These are phyloP conservation scores for Strigomonas oncopelti DNA, from an alignment of 208 protist genomes.

Conservation along the genomic window DNA sequence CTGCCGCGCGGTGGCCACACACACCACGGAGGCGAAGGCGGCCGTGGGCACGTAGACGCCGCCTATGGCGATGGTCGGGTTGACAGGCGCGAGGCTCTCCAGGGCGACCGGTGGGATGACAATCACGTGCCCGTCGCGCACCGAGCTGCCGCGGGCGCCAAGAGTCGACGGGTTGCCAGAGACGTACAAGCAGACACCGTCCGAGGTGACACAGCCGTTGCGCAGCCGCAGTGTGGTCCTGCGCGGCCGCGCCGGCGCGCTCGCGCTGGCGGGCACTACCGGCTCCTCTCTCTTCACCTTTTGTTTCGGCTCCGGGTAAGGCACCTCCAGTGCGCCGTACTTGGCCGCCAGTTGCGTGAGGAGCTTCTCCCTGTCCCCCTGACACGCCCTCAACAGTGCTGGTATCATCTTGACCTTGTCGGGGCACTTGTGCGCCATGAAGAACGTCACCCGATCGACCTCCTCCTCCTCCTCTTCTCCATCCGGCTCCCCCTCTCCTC, in stretches of 20 bases:
- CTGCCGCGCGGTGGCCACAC: neutral
- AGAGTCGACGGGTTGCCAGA: neutral
- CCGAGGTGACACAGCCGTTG: conserved; percentile 22
- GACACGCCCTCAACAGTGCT: conserved; percentile 36
- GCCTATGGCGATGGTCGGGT: conserved; percentile 27
- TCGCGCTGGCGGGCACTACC: neutral
- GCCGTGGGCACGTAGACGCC: conserved; percentile 28
- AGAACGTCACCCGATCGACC: conserved; percentile 11
- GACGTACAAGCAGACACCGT: conserved; percentile 32
- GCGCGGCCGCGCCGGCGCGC: neutral
- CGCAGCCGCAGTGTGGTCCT: neutral
- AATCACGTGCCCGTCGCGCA: conserved; percentile 7
- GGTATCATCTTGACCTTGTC: conserved; percentile 62
- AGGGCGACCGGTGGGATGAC: conserved; percentile 24
- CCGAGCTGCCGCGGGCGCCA: neutral
- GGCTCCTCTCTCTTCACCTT: too few relatives aligned
- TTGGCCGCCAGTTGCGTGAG: conserved; percentile 47
- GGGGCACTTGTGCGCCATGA: conserved; percentile 47
- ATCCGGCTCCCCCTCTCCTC: neutral
- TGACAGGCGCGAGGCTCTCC: conserved; percentile 38
- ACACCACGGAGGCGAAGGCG: conserved; percentile 20
- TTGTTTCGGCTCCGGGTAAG: neutral
- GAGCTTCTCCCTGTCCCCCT: conserved; percentile 33
- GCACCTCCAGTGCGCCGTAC: conserved; percentile 36
- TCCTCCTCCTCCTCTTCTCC: conserved; percentile 14